Conservation (phyloP, 495 filamentous ascomycete genomes). For the Trichoderma asperelloides region DNA sequence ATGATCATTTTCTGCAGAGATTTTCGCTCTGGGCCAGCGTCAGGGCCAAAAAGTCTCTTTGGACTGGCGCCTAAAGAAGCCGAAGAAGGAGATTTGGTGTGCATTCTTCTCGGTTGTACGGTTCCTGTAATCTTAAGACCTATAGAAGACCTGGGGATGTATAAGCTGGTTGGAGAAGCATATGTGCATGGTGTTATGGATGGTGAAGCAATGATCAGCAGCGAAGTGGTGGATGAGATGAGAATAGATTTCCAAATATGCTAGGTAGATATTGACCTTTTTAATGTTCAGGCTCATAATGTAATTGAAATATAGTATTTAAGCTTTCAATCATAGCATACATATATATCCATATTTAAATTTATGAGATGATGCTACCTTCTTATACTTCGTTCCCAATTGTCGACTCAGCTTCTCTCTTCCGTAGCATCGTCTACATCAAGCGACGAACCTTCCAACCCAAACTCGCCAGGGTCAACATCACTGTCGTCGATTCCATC, state of each 20-base stretch:
- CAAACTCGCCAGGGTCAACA: neutral
- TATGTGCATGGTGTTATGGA: slow-evolving; percentile 10
- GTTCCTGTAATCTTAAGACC: slow-evolving; percentile 33
- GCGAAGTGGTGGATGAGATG: neutral
- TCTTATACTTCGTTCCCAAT: too few species aligned
- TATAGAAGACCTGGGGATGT: neutral
- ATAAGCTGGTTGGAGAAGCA: neutral
- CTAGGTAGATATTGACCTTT: neutral
- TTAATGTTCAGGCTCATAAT: too few species aligned
- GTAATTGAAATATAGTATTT: too few species aligned
- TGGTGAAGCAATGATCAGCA: neutral
- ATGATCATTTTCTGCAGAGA: neutral
- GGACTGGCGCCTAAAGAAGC: slow-evolving; percentile 19
- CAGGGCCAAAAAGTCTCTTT: slow-evolving; percentile 19
- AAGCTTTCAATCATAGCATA: neutral
- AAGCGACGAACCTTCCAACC: neutral
- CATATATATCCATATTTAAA: neutral
- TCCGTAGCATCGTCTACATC: neutral
- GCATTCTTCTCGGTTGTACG: slow-evolving; percentile 34
- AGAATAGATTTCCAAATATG: neutral
- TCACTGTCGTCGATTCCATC: neutral
- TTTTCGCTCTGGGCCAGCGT: slow-evolving; percentile 9
- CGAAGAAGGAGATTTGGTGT: slow-evolving; percentile 24
- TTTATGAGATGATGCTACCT: neutral
- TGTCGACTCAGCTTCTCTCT: neutral